Base-by-base conservation (phyloP, 1,284 basidiomycete species). In the Phellopilus nigrolimitatus region DNA sequence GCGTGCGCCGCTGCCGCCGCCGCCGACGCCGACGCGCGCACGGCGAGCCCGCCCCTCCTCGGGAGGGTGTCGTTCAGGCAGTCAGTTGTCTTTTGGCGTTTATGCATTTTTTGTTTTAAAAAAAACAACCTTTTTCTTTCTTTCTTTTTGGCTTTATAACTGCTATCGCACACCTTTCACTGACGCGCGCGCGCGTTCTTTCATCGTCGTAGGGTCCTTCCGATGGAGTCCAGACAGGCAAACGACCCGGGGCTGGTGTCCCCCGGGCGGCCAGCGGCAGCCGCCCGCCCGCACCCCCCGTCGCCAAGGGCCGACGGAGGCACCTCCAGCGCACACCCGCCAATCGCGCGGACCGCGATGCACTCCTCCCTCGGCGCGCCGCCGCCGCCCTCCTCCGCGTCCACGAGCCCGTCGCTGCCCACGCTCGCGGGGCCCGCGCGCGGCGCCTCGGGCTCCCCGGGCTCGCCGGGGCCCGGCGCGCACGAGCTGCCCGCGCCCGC, bases 401-500 rank as follows among this genome's bases (percentile, higher is more conserved):
- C 34, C 34, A 37, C 34, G 34, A 40, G 49, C 33, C 47, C 51
- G 2, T 47, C 46, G 24, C 45, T 43, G 4, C 39, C 34, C 19
- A 25, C 25, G 13, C 41, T 17, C 27, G 37, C 17, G n/a, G 31
- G n/a, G n/a, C n/a, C n/a, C n/a, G n/a, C n/a, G n/a, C n/a, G n/a
- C n/a, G n/a, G n/a, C n/a, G n/a, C n/a, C n/a, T n/a, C n/a, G n/a
- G n/a, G n/a, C n/a, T n/a, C n/a, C n/a, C n/a, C n/a, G n/a, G n/a
- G n/a, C n/a, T n/a, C n/a, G n/a, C n/a, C n/a, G n/a, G n/a, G n/a
- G n/a, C n/a, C n/a, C n/a, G n/a, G n/a, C n/a, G 25, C 78, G 8
- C 0, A 65, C 69, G 39, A 76, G 71, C 70, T 69, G 68, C 31
- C 27, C 52, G 21, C 41, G 4, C 21, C 34, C 10, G 74, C 76